Base-by-base conservation (phyloP, 352 stramenopile genomes). In the Globisporangium mamillatum region DNA sequence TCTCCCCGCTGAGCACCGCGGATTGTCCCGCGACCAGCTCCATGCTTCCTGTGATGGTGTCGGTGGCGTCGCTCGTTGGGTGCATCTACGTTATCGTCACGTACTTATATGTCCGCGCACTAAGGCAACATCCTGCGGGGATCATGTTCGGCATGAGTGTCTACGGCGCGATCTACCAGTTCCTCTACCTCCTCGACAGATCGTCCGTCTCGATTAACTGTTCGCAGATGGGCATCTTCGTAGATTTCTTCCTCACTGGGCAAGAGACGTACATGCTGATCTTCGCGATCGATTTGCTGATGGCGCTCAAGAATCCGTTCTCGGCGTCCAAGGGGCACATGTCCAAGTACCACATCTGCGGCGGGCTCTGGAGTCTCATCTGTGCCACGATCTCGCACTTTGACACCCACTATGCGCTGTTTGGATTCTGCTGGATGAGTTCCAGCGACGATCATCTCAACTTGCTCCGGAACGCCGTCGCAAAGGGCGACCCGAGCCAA, bases 231-330 rank as follows among this genome's bases (percentile, higher is more conserved):
- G 80, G 82, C 1, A 77, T 94, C 44, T 71, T 92, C 46, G 84
- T 92, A 6, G 86, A 94, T 58, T 87, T 94, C 55, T 91, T 92
- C 52, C 82, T 93, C 58, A 94, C 86, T 1, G 86, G 86, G 9
- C 86, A 94, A 64, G 86, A 94, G 59, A 94, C 86, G 32, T 95
- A 94, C 70, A 93, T 96, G 81, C 75, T 95, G n/a, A 89, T 94
- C 56, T 93, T 96, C 68, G 82, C 89, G 8, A 92, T 95, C 56
- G 89, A 96, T 63, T 69, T 96, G 27, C 71, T 94, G 5, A 64
- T 96, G 36, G 82, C 88, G 25, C 67, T 94, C 22, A 94, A 94
- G 68, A 96, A 95, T 59, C 89, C 89, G 8, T 96, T 96, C 67
- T 92, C 86, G 18, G 80, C 88, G 18, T 90, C 83, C 6, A 91